A percentile compares a stretch with the other conserved stretches of the same genome.
Evolutionary conservation across 2,329 filamentous ascomycete genomes (phyloP).

Genomic region (Botryotinia globosa): DNA sequence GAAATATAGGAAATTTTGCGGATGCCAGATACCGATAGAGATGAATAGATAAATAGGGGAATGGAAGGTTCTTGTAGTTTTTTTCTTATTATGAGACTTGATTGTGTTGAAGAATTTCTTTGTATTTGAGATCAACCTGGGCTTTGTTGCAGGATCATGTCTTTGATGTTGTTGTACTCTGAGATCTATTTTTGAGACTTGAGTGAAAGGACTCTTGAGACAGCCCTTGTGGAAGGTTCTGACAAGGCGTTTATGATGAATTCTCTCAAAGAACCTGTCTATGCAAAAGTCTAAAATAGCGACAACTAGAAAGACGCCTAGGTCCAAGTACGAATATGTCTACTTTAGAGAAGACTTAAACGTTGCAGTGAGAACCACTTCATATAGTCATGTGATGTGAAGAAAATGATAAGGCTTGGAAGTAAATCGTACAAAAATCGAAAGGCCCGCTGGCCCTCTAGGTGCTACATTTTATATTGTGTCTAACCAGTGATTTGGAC

Average conservation of each 20-base stretch:
- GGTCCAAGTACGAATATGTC: neutral
- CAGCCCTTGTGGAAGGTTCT: slow-evolving; percentile 1
- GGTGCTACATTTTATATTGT: neutral
- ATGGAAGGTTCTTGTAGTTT: slow-evolving; percentile 19
- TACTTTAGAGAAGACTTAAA: neutral
- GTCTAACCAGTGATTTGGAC: neutral
- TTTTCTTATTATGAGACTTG: neutral
- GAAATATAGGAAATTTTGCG: neutral
- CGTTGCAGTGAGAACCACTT: neutral
- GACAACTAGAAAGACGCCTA: neutral
- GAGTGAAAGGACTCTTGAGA: neutral
- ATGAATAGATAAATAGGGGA: neutral
- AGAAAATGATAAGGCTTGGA: neutral
- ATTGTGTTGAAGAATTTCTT: slow-evolving; percentile 7
- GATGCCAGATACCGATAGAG: slow-evolving; percentile 16
- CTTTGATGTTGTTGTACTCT: neutral
- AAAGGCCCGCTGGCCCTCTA: neutral
- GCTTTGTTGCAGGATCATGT: neutral
- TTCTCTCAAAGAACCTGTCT: neutral
- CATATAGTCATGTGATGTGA: neutral
- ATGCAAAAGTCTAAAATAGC: neutral
- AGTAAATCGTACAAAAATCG: neutral
- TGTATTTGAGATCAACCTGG: neutral
- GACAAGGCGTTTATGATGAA: neutral
- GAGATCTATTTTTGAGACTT: slow-evolving; percentile 8